Base-by-base conservation (phyloP, 192 early-diverging fungal species). In the Podila minutissima region DNA sequence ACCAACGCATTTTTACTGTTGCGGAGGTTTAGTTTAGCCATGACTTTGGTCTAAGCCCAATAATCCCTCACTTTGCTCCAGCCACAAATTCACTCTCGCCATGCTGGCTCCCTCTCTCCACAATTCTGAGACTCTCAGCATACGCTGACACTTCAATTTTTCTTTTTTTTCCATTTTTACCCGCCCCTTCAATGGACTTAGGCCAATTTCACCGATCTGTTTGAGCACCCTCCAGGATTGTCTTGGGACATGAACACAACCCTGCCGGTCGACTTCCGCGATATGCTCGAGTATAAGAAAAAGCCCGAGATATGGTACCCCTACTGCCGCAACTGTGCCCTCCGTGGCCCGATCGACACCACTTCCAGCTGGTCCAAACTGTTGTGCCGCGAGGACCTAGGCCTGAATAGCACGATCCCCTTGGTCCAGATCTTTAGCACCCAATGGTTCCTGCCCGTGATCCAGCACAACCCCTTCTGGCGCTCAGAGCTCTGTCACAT, bases 121-220 rank as follows among this genome's bases (percentile, higher is more conserved):
- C 59, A 60, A 60, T 13, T 58, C 55, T 31, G 31, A 32, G 31
- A 28, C 15, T 24, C 19, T 11, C 8, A 22, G 26, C 11, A 6
- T n/a, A 12, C 7, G 26, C 26, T 28, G 55, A n/a, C 20, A 19
- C 59, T 7, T 8, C 19, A 13, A 4, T 28, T 32, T 32, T 60
- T 1, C 33, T 20, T 60, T 60, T 22, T 28, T 60, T 60, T 59
- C n/a, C 28, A 1, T 8, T 4, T 60, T 60, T 60, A 13, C 55
- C 26, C 22, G 55, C 55, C n/a, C 55, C 6, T 28, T 58, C 13
- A 4, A 3, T 50, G 19, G 19, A 5, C 24, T 8, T 73, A 81
- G 77, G 77, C 77, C 41, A 81, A 81, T 61, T 81, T 81, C 33
- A 73, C 77, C 1, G 77, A 81, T 28, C 67, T 81, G 0, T 81